Evolutionary conservation across 345 rosid genomes (phyloP).

Genomic region (Eutrema japonicum): DNA sequence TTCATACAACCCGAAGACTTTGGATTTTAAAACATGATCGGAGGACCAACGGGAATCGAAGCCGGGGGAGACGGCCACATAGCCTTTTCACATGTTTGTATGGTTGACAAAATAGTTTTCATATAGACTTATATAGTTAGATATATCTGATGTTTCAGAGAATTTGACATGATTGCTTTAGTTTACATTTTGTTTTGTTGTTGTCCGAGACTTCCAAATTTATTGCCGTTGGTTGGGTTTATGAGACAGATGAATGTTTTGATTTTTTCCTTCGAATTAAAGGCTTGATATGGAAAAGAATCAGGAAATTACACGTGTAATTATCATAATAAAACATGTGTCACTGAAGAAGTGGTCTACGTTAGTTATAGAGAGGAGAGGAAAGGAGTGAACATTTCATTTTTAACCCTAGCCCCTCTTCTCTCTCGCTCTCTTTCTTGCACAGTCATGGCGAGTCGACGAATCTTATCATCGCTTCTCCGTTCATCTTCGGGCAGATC

Average conservation of each 20-base stretch:
- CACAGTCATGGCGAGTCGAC: slow-evolving; percentile 74
- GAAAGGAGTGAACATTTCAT: neutral
- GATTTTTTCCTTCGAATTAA: neutral
- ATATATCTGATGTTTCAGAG: no score
- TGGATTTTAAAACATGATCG: no score
- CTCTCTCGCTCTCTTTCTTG: neutral
- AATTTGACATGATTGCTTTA: neutral
- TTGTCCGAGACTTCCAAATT: neutral
- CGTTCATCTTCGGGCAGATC: slow-evolving; percentile 79
- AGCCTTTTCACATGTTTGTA: no score
- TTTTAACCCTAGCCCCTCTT: slow-evolving; percentile 13
- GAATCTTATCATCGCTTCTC: slow-evolving; percentile 67
- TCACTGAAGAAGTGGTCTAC: slow-evolving; percentile 25
- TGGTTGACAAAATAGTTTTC: no score
- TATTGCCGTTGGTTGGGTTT: neutral
- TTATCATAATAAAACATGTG: neutral
- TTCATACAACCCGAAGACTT: no score
- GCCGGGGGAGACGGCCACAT: no score
- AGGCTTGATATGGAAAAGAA: slow-evolving; percentile 1
- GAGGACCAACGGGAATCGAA: no score
- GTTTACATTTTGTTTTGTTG: slow-evolving; percentile 9
- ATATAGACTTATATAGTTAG: no score
- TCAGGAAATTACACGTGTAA: slow-evolving; percentile 5
- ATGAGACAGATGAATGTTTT: neutral
- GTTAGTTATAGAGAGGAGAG: neutral